Conservation (phyloP, 2,329 filamentous ascomycete genomes). For the Massarina eburnea region DNA sequence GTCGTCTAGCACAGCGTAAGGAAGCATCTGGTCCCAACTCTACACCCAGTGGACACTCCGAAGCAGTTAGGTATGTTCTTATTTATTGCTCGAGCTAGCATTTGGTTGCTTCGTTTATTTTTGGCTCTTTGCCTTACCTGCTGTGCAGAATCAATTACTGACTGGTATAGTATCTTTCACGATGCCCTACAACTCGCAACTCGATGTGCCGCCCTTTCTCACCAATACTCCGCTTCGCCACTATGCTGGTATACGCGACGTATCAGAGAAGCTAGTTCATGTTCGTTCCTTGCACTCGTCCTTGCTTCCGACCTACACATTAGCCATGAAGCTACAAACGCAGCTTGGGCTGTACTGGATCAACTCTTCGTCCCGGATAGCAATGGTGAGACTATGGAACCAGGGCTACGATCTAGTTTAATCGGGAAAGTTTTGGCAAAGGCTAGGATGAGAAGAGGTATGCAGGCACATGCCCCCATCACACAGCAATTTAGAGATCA, state of each 20-base stretch:
- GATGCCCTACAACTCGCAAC: constrained; percentile 17
- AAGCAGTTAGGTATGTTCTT: constrained; percentile 13
- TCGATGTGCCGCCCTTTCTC: constrained; percentile 12
- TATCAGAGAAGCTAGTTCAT: constrained; percentile 17
- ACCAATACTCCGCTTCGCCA: constrained; percentile 15
- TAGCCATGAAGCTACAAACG: constrained; percentile 9
- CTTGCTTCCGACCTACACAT: constrained; percentile 11
- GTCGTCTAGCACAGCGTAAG: constrained; percentile 11
- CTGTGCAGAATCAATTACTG: not conserved
- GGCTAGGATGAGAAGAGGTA: constrained; percentile 9
- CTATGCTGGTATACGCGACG: constrained; percentile 21
- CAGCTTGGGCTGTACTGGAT: constrained; percentile 15
- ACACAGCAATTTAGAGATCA: constrained; percentile 9
- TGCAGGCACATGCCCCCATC: constrained; percentile 3
- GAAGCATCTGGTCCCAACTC: constrained; percentile 6
- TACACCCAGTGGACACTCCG: constrained; percentile 6
- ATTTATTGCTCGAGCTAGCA: too few relatives aligned
- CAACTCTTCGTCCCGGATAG: constrained; percentile 19
- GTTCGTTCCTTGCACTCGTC: constrained; percentile 16
- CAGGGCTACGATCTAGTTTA: constrained; percentile 8
- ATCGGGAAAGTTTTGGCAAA: constrained; percentile 14
- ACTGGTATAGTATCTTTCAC: constrained; percentile 13
- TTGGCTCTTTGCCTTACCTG: not conserved
- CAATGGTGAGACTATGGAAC: constrained; percentile 8
- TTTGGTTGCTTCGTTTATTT: not conserved